phyloP scores from a whole-genome alignment of 139 green algal genomes.

The Yamagishiella unicocca region DNA sequence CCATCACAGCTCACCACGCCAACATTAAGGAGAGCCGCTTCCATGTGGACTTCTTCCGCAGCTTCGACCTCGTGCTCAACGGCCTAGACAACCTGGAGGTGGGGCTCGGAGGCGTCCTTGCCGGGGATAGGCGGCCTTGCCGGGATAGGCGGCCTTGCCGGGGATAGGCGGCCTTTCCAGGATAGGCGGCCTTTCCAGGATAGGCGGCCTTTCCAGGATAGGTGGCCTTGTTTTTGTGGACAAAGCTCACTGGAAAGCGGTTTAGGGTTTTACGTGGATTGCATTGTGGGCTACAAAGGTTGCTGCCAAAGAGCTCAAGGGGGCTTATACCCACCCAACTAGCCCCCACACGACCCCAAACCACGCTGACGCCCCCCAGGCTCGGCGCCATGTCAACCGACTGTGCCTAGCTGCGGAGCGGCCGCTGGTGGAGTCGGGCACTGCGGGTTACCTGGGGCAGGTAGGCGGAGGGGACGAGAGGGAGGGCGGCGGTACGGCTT shows the following conservation, averaged over 20 bases:
- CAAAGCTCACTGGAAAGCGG: no score
- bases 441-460: conserved; percentile 93
- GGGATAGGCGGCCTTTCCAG: not conserved
- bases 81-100: conserved; percentile 98
- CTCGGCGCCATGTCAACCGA: conserved; percentile 79
- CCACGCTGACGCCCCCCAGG: conserved; percentile 22
- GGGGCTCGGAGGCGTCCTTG: not conserved
- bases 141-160: not conserved
- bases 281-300: no score
- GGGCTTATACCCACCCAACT: no score
- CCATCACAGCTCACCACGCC: conserved; percentile 85
- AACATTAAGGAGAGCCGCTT: conserved; percentile 87
- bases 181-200: not conserved
- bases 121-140: not conserved
- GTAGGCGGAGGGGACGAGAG: conserved; percentile 73
- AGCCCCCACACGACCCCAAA: no score
- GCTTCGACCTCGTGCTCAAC: conserved; percentile 97
- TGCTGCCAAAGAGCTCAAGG: no score
- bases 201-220: not conserved
- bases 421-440: conserved; percentile 96
- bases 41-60: conserved; percentile 89
- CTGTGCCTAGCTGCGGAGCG: conserved; percentile 90
- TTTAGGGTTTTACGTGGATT: no score
- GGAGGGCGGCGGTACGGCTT: not conserved
- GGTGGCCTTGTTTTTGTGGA: no score